These are phyloP conservation scores for Cyberlindnera mycetangii DNA, from an alignment of 805 yeast species.

Conservation along the genomic window DNA sequence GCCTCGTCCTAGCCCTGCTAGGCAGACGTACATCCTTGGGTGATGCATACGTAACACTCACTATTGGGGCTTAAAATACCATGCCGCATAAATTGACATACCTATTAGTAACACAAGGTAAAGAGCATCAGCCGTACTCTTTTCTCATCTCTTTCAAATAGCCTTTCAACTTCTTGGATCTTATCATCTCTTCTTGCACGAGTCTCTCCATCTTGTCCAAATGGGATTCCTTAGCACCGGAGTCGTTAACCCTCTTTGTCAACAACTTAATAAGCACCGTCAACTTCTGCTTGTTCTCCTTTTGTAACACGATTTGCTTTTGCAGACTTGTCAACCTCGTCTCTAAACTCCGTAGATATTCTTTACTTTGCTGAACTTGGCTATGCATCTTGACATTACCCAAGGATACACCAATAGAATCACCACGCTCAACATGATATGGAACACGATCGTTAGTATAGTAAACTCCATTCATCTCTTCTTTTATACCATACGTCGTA, in stretches of 20 bases:
- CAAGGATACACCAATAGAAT: conserved; percentile 22
- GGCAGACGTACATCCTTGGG: too few species aligned
- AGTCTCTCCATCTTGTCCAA: conserved; percentile 2
- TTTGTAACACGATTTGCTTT: conserved; percentile 5
- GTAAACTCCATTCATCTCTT: conserved; percentile 9
- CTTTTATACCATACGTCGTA: neutral
- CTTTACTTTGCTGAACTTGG: conserved; percentile 15
- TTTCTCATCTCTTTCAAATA: conserved; percentile 5
- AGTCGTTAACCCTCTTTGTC: neutral
- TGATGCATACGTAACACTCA: too few species aligned
- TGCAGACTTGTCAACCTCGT: neutral
- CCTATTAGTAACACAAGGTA: too few species aligned
- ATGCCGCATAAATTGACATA: too few species aligned
- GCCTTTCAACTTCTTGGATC: conserved; percentile 11
- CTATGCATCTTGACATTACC: conserved; percentile 16
- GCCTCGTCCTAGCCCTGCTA: too few species aligned
- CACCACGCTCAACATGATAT: conserved; percentile 23
- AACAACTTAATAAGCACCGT: conserved; percentile 1
- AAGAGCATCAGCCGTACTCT: neutral
- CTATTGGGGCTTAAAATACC: too few species aligned
- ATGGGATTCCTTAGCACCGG: neutral
- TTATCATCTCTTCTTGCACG: conserved; percentile 10
- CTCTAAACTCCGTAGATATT: neutral
- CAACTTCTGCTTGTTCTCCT: conserved; percentile 3
- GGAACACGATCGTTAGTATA: conserved; percentile 21